Base-by-base conservation (phyloP, 2,329 filamentous ascomycete species). In the Trichoderma aggressivum region DNA sequence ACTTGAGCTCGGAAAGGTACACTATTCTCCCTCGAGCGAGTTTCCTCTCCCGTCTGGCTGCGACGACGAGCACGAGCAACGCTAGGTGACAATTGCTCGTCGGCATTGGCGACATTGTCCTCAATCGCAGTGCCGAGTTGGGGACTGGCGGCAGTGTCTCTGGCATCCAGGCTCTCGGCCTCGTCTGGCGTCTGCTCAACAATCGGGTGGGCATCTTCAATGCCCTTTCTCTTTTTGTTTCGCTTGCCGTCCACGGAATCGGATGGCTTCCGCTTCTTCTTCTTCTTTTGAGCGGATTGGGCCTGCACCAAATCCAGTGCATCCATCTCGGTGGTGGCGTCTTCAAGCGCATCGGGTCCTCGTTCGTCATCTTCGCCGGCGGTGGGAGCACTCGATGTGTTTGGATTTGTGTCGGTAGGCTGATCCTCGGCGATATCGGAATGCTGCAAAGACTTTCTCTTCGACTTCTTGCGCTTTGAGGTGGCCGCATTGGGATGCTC, bases 211-310 rank as follows among this genome's bases (percentile, higher is more conserved):
- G 71, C 75, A 24, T 76, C 75, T 59, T 62, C 68, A 28, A 74
- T 71, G 12, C 77, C 74, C 47, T 75, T 79, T 21, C 74, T 75
- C 74, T 81, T 82, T 75, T 81, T 82, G 30, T 76, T 75, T 36
- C 75, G 74, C 70, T 79, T 79, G n/a, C 75, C 75, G 11, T 80
- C 79, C 7, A 73, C 66, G 3, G 77, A 76, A 63, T 78, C 76
- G 5, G 78, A 77, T 1, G 75, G 70, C 70, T 78, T 80, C 74
- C 80, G 79, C 72, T 81, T 81, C 73, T 79, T 78, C 73, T 79
- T 78, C 71, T 78, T 81, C 18, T 75, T 66, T 21, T 78, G 76
- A 3, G 75, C 71, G 28, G 76, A 74, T 50, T 75, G 70, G 32
- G 73, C 61, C 3, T 68, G 65, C 4, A 64, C 66, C 30, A 75